phyloP scores from a whole-genome alignment of 306 rosid species.

The Dalbergia cultrata region DNA sequence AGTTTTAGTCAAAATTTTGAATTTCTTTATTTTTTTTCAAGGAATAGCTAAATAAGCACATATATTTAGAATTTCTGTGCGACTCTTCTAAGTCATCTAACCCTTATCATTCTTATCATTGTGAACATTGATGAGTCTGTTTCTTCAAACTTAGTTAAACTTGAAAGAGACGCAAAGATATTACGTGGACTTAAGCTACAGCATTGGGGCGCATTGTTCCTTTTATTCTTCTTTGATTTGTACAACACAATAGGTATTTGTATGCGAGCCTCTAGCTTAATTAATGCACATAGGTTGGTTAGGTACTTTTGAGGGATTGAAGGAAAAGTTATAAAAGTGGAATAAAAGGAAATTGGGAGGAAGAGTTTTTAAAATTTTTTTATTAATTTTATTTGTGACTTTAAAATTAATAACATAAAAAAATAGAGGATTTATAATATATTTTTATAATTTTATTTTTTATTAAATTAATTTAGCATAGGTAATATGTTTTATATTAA shows the following conservation, averaged over 20 bases:
- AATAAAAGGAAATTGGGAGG: no score
- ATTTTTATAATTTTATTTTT: no score
- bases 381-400: no score
- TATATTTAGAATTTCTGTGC: not conserved
- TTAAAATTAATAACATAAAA: no score
- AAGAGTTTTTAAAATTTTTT: no score
- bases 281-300: not conserved
- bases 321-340: no score
- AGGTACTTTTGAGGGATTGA: not conserved
- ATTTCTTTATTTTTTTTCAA: no score
- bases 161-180: constrained; percentile 20
- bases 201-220: not conserved
- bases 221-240: not conserved
- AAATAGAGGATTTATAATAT: no score
- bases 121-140: constrained; percentile 2
- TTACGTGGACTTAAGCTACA: not conserved
- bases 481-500: no score
- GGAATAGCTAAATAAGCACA: no score
- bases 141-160: constrained; percentile 20
- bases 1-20: not conserved
- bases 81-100: not conserved
- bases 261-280: no score
- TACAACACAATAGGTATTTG: not conserved
- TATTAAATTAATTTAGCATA: no score
- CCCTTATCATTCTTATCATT: constrained; percentile 1